Percentiles rank a stretch among this genome's conserved stretches.
phyloP scores from a whole-genome alignment of 176 grass and related monocot species.

The Paspalum vaginatum region DNA sequence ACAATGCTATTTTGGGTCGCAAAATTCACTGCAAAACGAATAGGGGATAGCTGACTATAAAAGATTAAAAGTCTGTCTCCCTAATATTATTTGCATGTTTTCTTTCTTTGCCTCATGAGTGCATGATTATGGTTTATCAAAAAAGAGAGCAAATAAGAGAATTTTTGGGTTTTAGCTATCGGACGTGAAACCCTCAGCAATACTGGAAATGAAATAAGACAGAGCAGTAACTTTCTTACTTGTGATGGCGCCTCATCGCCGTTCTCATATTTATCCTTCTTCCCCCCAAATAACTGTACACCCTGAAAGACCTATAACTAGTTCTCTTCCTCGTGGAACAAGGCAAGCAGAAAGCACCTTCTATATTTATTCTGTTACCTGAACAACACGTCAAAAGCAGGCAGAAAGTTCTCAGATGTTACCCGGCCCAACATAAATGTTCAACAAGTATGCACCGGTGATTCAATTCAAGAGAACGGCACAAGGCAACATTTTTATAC shows the following conservation, averaged over 20 bases:
- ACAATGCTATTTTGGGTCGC: background rate
- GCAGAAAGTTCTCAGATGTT: slow-evolving; percentile 14
- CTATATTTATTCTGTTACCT: slow-evolving; percentile 59
- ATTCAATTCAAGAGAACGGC: background rate
- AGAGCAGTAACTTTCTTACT: slow-evolving; percentile 50
- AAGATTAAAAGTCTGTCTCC: background rate
- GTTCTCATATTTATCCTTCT: slow-evolving; percentile 88
- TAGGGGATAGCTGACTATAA: background rate
- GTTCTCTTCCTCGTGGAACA: slow-evolving; percentile 50
- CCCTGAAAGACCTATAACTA: slow-evolving; percentile 60
- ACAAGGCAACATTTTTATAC: background rate
- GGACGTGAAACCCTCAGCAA: background rate
- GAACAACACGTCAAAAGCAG: slow-evolving; percentile 40
- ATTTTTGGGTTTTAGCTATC: background rate
- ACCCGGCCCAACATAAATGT: background rate
- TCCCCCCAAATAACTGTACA: slow-evolving; percentile 97
- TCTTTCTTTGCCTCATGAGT: background rate
- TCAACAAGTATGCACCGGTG: background rate
- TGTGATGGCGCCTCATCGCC: slow-evolving; percentile 79
- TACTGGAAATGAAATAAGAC: slow-evolving; percentile 12
- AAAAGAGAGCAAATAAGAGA: background rate
- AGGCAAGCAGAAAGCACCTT: slow-evolving; percentile 52
- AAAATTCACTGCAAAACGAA: background rate
- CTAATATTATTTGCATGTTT: background rate
- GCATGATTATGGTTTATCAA: background rate